Conservation (phyloP, 2,329 filamentous ascomycete genomes). For the Ophiostoma quercus region DNA sequence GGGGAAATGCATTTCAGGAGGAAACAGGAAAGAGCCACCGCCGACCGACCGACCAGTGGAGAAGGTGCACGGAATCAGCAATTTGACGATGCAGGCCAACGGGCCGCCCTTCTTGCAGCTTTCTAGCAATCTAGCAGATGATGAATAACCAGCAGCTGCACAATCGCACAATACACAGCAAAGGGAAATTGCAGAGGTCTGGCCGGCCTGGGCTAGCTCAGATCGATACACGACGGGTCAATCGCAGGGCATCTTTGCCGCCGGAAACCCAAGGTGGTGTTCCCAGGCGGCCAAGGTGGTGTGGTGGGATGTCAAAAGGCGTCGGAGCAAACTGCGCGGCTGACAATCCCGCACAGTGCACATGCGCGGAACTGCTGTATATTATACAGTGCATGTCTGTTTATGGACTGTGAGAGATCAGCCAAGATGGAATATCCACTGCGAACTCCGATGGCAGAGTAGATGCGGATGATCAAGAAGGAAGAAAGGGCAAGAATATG, state of each 20-base stretch:
- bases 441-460: not conserved
- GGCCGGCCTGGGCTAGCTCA: not conserved
- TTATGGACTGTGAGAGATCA: not conserved
- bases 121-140: not conserved
- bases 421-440: not conserved
- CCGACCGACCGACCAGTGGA: conserved; percentile 10
- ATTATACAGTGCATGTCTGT: not conserved
- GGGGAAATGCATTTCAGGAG: not conserved
- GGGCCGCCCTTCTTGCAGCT: not conserved
- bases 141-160: not conserved
- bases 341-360: conserved; percentile 11
- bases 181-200: not conserved
- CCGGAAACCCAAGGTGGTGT: conserved; percentile 2
- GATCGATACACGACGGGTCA: not conserved
- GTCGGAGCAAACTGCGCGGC: conserved; percentile 20
- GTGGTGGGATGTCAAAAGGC: conserved; percentile 10
- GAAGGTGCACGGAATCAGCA: conserved; percentile 7
- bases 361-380: not conserved
- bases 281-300: too few relatives aligned
- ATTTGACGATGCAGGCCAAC: conserved; percentile 17
- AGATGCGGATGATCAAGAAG: not conserved
- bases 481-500: not conserved
- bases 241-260: conserved; percentile 7
- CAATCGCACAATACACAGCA: not conserved
- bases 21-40: conserved; percentile 19